Evolutionary conservation across 1,139 yeast genomes (phyloP).

Genomic region (Eremothecium sinecaudum): DNA sequence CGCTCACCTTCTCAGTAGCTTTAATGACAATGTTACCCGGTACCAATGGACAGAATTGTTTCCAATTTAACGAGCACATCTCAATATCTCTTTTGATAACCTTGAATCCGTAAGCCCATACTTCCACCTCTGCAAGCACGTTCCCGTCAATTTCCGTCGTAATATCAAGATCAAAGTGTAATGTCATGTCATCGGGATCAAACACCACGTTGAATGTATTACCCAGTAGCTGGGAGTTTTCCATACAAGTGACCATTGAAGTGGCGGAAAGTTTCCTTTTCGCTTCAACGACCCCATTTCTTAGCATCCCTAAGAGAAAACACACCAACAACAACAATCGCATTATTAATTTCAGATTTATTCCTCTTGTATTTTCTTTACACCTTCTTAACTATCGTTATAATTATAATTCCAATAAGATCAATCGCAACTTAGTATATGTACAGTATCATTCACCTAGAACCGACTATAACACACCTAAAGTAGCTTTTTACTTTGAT

Average conservation of each 20-base stretch:
- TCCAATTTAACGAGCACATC: conserved; percentile 52
- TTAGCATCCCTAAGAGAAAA: too few relatives aligned
- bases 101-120: conserved; percentile 67
- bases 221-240: conserved; percentile 54
- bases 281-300: conserved; percentile 15
- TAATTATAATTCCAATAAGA: too few relatives aligned
- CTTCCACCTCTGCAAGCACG: conserved; percentile 50
- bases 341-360: too few relatives aligned
- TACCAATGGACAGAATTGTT: conserved; percentile 68
- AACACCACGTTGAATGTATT: conserved; percentile 57
- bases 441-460: too few relatives aligned
- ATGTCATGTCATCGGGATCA: conserved; percentile 53
- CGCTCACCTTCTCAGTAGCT: conserved; percentile 48
- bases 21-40: conserved; percentile 66
- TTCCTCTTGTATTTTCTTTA: too few relatives aligned
- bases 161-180: conserved; percentile 53
- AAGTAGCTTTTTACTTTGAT: too few relatives aligned
- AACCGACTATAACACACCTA: too few relatives aligned
- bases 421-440: too few relatives aligned
- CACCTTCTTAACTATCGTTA: too few relatives aligned
- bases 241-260: conserved; percentile 69
- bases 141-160: conserved; percentile 51
- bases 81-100: conserved; percentile 47
- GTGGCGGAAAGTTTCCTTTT: conserved; percentile 45
- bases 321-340: too few relatives aligned